These are phyloP conservation scores for Verticillium dahliae DNA, from an alignment of 2,329 filamentous ascomycete species.

Conservation along the genomic window DNA sequence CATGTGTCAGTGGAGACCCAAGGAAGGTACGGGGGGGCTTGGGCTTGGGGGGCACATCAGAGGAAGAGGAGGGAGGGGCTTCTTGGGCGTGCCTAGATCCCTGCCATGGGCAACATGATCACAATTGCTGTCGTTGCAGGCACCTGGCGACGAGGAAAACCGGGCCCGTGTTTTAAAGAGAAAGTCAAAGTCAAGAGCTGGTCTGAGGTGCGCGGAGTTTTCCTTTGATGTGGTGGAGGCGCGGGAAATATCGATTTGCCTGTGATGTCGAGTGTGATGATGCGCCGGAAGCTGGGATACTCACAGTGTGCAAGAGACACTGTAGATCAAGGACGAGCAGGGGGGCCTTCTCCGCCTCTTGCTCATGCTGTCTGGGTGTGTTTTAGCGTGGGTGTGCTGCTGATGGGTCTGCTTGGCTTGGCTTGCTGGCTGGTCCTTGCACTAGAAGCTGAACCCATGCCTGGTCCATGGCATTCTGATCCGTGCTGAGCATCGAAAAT, in stretches of 20 bases:
- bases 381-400: neutral
- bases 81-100: neutral
- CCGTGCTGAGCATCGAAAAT: neutral
- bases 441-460: constrained; percentile 1
- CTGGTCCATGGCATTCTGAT: neutral
- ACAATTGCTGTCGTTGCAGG: neutral
- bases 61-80: neutral
- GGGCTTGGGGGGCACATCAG: neutral
- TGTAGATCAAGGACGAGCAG: neutral
- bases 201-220: neutral
- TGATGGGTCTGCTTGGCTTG: neutral
- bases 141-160: neutral
- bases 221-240: neutral
- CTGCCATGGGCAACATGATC: neutral
- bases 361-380: neutral
- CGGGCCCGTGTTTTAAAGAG: neutral
- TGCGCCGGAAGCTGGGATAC: neutral
- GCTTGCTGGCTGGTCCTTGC: neutral
- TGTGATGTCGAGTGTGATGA: neutral
- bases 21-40: neutral
- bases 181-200: neutral
- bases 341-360: neutral
- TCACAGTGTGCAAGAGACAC: neutral
- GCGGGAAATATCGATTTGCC: neutral
- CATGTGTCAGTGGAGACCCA: neutral